Evolutionary conservation across 2,329 filamentous ascomycete genomes (phyloP).

Genomic region (Blastomyces parvus): DNA sequence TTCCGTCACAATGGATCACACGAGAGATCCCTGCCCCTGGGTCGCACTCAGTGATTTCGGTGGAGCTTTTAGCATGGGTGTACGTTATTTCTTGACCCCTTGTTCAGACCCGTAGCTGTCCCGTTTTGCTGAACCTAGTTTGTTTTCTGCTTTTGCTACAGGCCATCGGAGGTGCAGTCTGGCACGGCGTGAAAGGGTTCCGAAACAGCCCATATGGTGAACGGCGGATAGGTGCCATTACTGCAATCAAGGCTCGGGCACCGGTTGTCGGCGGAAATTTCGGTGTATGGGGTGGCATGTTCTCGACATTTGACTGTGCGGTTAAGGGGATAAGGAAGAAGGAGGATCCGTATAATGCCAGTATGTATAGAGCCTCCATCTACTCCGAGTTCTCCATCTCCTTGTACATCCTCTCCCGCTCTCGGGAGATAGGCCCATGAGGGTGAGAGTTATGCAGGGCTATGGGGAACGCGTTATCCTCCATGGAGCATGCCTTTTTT

Average conservation of each 20-base stretch:
- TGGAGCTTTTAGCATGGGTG: conserved; percentile 92
- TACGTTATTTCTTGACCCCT: conserved; percentile 43
- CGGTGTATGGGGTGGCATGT: conserved; percentile 92
- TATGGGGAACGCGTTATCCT: neutral
- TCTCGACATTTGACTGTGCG: conserved; percentile 92
- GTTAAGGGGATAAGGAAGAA: conserved; percentile 91
- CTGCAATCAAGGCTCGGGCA: conserved; percentile 93
- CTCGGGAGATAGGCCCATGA: neutral
- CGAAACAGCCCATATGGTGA: conserved; percentile 86
- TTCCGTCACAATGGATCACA: conserved; percentile 67
- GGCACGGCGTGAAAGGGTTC: conserved; percentile 96
- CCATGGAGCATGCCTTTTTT: neutral
- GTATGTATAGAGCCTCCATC: conserved; percentile 31
- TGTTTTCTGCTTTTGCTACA: conserved; percentile 29
- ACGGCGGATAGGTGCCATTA: conserved; percentile 88
- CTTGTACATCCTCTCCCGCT: neutral
- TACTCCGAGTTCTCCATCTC: neutral
- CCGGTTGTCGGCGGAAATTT: conserved; percentile 97
- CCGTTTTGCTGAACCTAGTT: conserved; percentile 20
- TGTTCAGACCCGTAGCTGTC: conserved; percentile 8
- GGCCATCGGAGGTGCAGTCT: conserved; percentile 73
- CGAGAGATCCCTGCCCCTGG: conserved; percentile 92
- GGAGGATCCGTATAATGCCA: conserved; percentile 97
- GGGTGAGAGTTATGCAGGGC: neutral
- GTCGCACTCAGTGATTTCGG: conserved; percentile 96